phyloP scores from a whole-genome alignment of 179 eudicot genomes.

The Vitellaria paradoxa region DNA sequence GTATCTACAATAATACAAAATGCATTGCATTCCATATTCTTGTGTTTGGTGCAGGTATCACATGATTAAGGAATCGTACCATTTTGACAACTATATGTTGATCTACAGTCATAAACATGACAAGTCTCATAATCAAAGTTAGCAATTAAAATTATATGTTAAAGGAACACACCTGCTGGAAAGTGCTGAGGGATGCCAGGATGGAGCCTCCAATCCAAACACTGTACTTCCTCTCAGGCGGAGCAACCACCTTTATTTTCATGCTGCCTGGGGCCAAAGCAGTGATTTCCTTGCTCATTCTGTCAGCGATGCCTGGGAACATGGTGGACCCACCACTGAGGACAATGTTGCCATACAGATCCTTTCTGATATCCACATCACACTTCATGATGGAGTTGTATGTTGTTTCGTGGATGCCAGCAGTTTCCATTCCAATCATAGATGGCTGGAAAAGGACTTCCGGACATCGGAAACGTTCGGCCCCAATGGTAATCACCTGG shows the following conservation, averaged over 20 bases:
- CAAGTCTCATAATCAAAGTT: neutral
- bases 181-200: slow-evolving; percentile 52
- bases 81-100: no score
- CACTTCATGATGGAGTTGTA: slow-evolving; percentile 60
- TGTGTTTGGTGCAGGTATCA: neutral
- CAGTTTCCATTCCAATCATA: slow-evolving; percentile 61
- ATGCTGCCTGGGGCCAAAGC: slow-evolving; percentile 60
- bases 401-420: slow-evolving; percentile 56
- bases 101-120: neutral
- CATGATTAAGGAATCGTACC: no score
- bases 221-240: slow-evolving; percentile 57
- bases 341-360: slow-evolving; percentile 50
- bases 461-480: slow-evolving; percentile 61
- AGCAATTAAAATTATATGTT: neutral
- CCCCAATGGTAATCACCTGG: slow-evolving; percentile 52
- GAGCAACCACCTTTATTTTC: slow-evolving; percentile 54
- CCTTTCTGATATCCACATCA: slow-evolving; percentile 54
- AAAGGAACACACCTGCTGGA: slow-evolving; percentile 36
- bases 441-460: slow-evolving; percentile 68
- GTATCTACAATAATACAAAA: neutral
- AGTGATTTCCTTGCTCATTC: slow-evolving; percentile 57
- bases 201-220: slow-evolving; percentile 60
- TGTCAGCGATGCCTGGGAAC: slow-evolving; percentile 52
- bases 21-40: neutral
- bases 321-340: slow-evolving; percentile 60